Evolutionary conservation across 2,329 filamentous ascomycete genomes (phyloP).

Genomic region (Chaetothyriales sp.): DNA sequence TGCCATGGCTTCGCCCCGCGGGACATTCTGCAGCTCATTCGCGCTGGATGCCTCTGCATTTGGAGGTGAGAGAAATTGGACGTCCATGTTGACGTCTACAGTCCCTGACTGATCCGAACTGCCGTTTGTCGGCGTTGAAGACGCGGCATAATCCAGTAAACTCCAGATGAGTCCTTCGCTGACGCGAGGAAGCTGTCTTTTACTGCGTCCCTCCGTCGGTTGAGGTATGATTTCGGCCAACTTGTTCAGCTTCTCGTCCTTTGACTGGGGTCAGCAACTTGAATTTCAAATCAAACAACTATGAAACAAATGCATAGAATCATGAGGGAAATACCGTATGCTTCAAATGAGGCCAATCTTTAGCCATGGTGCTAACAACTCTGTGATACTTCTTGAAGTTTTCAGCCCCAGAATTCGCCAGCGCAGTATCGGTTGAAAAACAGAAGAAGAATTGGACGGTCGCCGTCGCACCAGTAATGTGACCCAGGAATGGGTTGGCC

Average conservation of each 20-base stretch:
- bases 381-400: slow-evolving; percentile 7
- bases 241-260: slow-evolving; percentile 6
- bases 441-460: slow-evolving; percentile 10
- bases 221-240: slow-evolving; percentile 5
- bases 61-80: slow-evolving; percentile 11
- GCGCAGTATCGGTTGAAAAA: slow-evolving; percentile 9
- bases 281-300: no score
- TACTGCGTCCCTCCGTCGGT: not conserved
- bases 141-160: slow-evolving; percentile 13
- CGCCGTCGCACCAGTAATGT: slow-evolving; percentile 10
- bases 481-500: slow-evolving; percentile 11
- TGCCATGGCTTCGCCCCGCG: not conserved
- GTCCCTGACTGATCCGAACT: slow-evolving; percentile 5
- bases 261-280: slow-evolving; percentile 1
- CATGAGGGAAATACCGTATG: slow-evolving; percentile 7
- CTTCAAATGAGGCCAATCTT: slow-evolving; percentile 6
- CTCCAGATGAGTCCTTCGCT: slow-evolving; percentile 12
- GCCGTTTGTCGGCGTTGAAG: slow-evolving; percentile 6
- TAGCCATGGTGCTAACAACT: slow-evolving; percentile 9
- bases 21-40: not conserved
- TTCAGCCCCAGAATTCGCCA: slow-evolving; percentile 6
- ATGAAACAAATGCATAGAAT: not conserved
- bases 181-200: slow-evolving; percentile 7
- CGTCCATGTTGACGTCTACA: slow-evolving; percentile 12
- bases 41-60: not conserved